phyloP scores from a whole-genome alignment of 306 rosid species.

The Canavalia gladiata region DNA sequence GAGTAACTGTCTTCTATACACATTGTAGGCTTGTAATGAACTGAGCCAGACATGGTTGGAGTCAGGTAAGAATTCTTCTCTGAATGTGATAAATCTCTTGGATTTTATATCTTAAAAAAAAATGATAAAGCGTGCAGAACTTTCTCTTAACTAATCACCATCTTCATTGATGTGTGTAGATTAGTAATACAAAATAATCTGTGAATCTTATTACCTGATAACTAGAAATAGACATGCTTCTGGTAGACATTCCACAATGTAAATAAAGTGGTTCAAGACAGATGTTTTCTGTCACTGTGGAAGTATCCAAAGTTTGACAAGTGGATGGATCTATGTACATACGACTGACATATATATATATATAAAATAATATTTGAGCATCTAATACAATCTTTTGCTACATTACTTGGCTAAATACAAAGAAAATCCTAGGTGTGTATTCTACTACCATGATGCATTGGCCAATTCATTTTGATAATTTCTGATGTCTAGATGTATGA shows the following conservation, averaged over 20 bases:
- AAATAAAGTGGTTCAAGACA: background rate
- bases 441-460: too few relatives aligned
- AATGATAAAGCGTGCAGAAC: constrained; percentile 36
- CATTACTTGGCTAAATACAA: too few relatives aligned
- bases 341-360: too few relatives aligned
- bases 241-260: constrained; percentile 23
- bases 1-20: constrained; percentile 32
- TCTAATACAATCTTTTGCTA: background rate
- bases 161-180: constrained; percentile 21
- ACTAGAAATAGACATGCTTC: constrained; percentile 18
- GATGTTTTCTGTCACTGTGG: background rate
- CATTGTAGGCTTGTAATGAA: constrained; percentile 94
- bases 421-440: too few relatives aligned
- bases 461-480: too few relatives aligned
- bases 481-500: constrained; percentile 12
- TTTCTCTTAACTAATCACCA: constrained; percentile 6
- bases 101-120: background rate
- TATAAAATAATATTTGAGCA: background rate
- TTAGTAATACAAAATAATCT: background rate
- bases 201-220: background rate
- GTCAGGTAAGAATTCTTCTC: constrained; percentile 68
- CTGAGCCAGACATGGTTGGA: constrained; percentile 97
- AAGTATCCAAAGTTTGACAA: background rate
- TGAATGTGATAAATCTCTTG: constrained; percentile 19
- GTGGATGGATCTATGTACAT: too few relatives aligned